Base-by-base conservation (phyloP, 2,329 filamentous ascomycete genomes). In the Sclerotinia subarctica region DNA sequence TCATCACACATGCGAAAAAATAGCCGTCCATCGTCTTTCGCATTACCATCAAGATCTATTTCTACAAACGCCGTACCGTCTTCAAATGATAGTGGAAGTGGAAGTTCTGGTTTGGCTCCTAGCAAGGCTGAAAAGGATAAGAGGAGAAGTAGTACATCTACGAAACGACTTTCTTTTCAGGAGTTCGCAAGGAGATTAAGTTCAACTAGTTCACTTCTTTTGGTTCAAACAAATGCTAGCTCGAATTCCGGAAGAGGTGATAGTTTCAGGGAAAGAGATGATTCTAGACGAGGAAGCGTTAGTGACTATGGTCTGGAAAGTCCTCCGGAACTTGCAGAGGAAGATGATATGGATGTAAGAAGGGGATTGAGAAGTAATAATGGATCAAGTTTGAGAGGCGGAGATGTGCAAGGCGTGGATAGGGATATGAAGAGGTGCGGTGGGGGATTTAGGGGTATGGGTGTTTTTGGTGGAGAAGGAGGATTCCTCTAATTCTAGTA, bases 171-270 rank as follows among this genome's bases (percentile, higher is more conserved):
- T 67, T 87, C 84, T 78, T 87, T 89, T 72, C 84, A 82, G 72
- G 86, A 89, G 66, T 86, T 88, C 70, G 84, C 85, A 58, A 86
- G 85, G 75, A 80, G 85, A 70, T 76, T 89, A 66, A 88, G 66
- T 72, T 87, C 84, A 75, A 87, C 85, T 64, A 87, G 84, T 75
- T 87, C 83, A 76, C 78, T 87, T 74, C 79, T 89, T 65, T 80
- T 88, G 57, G 81, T 87, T 67, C 85, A 88, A 78, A 84, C 84
- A 69, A 87, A 87, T 75, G 79, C 80, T 6, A 74, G 72, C 35
- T 75, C 74, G 17, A 73, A 69, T 60, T 75, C 74, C 1, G 73
- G 73, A 5, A 64, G 69, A 42, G 71, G 73, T 38, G 72, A 73
- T 7, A 73, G 72, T 49, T 44, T 67, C 17, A 68, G 71, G 57